A percentile compares a stretch with the other conserved stretches of the same genome.
phyloP scores from a whole-genome alignment of 225 moss, liverwort and hornwort genomes.

The Pseudoscleropodium purum region DNA sequence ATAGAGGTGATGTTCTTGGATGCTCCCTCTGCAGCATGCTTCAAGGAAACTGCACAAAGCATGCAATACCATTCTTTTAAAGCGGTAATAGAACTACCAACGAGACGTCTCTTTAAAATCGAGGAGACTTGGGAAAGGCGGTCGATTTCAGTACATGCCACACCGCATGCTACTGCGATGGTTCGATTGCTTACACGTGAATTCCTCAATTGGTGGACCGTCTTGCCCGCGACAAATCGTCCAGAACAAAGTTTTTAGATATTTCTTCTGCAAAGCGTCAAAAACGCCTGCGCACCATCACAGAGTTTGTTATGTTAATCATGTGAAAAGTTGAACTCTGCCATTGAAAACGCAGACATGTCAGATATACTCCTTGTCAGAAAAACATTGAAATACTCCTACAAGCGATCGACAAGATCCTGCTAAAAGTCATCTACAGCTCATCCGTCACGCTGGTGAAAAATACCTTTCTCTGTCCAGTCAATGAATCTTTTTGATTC shows the following conservation, averaged over 20 bases:
- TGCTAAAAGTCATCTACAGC: not conserved
- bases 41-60: conserved; percentile 50
- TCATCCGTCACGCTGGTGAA: not conserved
- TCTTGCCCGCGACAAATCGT: not conserved
- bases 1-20: conserved; percentile 26
- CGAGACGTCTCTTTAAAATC: not conserved
- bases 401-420: not conserved
- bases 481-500: not conserved
- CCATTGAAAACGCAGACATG: not conserved
- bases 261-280: conserved; percentile 1
- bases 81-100: not conserved
- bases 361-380: too few species aligned
- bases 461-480: conserved; percentile 1
- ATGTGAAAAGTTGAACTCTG: not conserved
- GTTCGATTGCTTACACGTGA: not conserved
- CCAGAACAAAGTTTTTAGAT: conserved; percentile 2
- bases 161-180: not conserved
- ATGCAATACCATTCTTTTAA: not conserved
- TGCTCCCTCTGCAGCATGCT: conserved; percentile 16
- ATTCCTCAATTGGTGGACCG: conserved; percentile 1
- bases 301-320: not conserved
- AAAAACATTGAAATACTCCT: not conserved
- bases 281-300: not conserved
- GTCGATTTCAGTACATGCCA: too few species aligned
- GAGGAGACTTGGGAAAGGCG: not conserved